Base-by-base conservation (phyloP, 768 basidiomycete genomes). In the Rubroboletus satanas region DNA sequence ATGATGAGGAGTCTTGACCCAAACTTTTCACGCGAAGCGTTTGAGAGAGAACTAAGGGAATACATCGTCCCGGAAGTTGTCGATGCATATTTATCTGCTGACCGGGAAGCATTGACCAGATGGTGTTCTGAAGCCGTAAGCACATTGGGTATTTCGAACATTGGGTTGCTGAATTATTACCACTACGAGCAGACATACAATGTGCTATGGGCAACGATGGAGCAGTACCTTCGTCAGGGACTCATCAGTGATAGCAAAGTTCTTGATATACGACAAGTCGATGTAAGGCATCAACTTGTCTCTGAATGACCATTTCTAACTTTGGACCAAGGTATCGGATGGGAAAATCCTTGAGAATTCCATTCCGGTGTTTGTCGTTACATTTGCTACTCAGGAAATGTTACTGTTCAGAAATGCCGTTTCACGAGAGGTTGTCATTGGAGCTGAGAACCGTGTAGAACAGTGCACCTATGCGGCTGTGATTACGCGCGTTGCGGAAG, bases 1-100 rank as follows among this genome's bases (percentile, higher is more conserved):
- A 72, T 86, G 66, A 91, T 98, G 84, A 90, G 85, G 69, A 69
- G 76, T n/a, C 77, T 98, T 66, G 97, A 99, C 70, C 93, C 97
- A 5, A 69, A 73, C 28, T 99, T 97, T 74, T 85, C 81, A 52
- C 82, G 87, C 65, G 97, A 98, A 66, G 73, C 76, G 33, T 98
- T 97, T 66, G 88, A 93, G 65, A 79, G 87, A 55, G 97, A 98
- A 67, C 70, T 98, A 54, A 75, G 95, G 55, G 97, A 98, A 72
- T 99, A 98, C 65, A 99, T 99, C 58, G 83, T 99, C 3, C 97
- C 97, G 0, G 97, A 99, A 69, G 85, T 99, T 12, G 93, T 99
- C 7, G 97, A 99, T 67, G 96, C 94, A 28, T 98, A 97, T 66
- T 70, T 98, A 57, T 87, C 83, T 52, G 95, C 92, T 28, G 97